These are phyloP conservation scores for Candolleomyces efflorescens DNA, from an alignment of 768 basidiomycete species.

Conservation along the genomic window DNA sequence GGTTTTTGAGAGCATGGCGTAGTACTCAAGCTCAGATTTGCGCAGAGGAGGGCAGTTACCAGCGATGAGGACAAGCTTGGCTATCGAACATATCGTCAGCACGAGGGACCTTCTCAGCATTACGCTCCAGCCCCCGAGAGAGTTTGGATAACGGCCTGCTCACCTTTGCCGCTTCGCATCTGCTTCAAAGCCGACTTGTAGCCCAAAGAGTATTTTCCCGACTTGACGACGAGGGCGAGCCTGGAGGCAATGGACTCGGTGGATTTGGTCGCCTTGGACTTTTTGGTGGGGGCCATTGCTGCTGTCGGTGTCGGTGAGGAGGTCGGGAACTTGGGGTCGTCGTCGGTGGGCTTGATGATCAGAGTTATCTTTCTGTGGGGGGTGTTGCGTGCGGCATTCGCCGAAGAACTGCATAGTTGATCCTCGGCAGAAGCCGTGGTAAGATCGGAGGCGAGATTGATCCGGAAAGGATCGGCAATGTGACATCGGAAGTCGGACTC, in stretches of 20 bases:
- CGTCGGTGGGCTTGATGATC: not conserved
- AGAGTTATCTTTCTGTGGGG: not conserved
- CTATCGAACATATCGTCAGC: constrained; percentile 58
- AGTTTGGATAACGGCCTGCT: constrained; percentile 41
- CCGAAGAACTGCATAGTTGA: constrained; percentile 9
- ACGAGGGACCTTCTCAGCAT: constrained; percentile 99
- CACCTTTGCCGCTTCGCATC: constrained; percentile 97
- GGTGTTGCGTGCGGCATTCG: not conserved
- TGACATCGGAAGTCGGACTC: not conserved
- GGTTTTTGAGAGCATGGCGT: constrained; percentile 99
- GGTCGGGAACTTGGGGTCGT: constrained; percentile 12
- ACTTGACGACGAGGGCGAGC: constrained; percentile 96
- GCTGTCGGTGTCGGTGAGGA: constrained; percentile 21
- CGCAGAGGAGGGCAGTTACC: constrained; percentile 99
- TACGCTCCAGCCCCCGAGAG: constrained; percentile 92
- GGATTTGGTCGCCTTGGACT: constrained; percentile 90
- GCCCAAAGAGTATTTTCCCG: constrained; percentile 94
- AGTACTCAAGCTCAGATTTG: constrained; percentile 99
- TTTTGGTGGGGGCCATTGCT: constrained; percentile 91
- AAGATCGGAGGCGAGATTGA: not conserved
- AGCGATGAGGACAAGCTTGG: constrained; percentile 97
- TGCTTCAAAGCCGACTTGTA: constrained; percentile 99
- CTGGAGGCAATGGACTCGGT: constrained; percentile 91
- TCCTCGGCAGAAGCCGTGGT: not conserved
- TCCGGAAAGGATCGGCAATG: not conserved